Conservation (phyloP, 148 eudicot genomes). For the Cornus controversa region DNA sequence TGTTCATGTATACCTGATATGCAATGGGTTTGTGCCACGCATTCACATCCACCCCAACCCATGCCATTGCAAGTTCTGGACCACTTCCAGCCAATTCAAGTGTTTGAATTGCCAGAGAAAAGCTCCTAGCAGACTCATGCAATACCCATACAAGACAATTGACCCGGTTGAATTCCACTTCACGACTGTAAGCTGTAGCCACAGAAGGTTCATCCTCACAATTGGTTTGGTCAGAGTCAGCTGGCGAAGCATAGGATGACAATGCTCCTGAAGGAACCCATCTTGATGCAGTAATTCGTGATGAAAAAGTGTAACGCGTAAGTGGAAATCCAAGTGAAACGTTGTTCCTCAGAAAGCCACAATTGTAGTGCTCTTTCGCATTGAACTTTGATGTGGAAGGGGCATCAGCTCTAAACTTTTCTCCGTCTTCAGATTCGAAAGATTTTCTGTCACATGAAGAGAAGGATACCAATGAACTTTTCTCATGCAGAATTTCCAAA, state of each 20-base stretch:
- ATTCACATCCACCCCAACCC: conserved; percentile 50
- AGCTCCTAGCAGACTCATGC: conserved; percentile 48
- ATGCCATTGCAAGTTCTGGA: conserved; percentile 45
- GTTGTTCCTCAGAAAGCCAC: conserved; percentile 11
- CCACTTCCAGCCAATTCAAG: conserved; percentile 28
- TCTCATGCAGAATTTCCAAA: neutral
- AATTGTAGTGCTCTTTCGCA: conserved; percentile 16
- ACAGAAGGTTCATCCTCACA: conserved; percentile 21
- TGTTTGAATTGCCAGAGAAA: conserved; percentile 34
- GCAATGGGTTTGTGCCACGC: conserved; percentile 45
- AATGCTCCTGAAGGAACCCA: conserved; percentile 28
- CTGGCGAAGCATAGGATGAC: conserved; percentile 17
- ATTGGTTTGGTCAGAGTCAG: conserved; percentile 22
- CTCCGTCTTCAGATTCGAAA: conserved; percentile 17
- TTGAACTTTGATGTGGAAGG: conserved; percentile 8
- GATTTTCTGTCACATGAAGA: conserved; percentile 22
- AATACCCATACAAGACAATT: conserved; percentile 43
- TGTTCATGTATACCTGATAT: conserved; percentile 33
- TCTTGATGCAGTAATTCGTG: conserved; percentile 10
- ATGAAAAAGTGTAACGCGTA: neutral
- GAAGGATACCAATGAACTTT: neutral
- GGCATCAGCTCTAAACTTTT: conserved; percentile 15
- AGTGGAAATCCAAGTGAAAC: conserved; percentile 17
- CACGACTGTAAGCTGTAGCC: conserved; percentile 1
- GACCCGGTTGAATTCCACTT: conserved; percentile 32